Conservation (phyloP, 1,284 basidiomycete species). For the Moesziomyces parantarcticus region DNA sequence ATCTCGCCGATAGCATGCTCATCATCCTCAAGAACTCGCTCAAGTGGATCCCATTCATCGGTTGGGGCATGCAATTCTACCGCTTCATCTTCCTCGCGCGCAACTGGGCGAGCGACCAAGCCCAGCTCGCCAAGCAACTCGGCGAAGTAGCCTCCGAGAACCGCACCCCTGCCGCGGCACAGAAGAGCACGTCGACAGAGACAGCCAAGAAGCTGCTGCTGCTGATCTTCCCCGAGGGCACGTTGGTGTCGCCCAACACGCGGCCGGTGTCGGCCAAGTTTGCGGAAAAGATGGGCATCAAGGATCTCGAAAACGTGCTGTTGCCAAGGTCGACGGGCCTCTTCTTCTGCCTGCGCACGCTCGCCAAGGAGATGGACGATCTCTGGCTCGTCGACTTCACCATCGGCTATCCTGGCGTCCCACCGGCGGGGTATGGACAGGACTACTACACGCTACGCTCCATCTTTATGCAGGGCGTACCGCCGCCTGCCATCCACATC, state of each 20-base stretch:
- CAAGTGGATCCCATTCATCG: constrained; percentile 60
- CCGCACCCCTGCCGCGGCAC: not conserved
- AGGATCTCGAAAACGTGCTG: constrained; percentile 81
- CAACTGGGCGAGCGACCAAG: constrained; percentile 54
- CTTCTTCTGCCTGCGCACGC: constrained; percentile 82
- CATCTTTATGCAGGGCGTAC: constrained; percentile 82
- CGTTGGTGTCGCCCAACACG: constrained; percentile 54
- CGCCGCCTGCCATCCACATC: constrained; percentile 87
- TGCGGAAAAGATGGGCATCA: constrained; percentile 68
- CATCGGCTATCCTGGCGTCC: constrained; percentile 84
- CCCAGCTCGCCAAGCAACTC: constrained; percentile 46
- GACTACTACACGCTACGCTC: constrained; percentile 85
- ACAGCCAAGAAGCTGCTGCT: constrained; percentile 52
- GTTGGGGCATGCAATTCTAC: constrained; percentile 64
- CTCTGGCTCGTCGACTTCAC: constrained; percentile 80
- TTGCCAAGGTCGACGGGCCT: constrained; percentile 91
- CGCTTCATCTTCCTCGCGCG: constrained; percentile 60
- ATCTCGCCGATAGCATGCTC: constrained; percentile 49
- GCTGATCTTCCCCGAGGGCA: constrained; percentile 63
- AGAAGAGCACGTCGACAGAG: not conserved
- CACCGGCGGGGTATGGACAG: constrained; percentile 75
- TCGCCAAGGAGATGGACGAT: constrained; percentile 80
- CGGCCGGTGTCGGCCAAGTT: constrained; percentile 55
- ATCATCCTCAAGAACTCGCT: constrained; percentile 59
- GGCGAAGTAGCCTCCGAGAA: constrained; percentile 27